Evolutionary conservation across 495 filamentous ascomycete species (phyloP), one percentile per base, ranked within the genome.

Genomic region (Darksidea phi): DNA sequence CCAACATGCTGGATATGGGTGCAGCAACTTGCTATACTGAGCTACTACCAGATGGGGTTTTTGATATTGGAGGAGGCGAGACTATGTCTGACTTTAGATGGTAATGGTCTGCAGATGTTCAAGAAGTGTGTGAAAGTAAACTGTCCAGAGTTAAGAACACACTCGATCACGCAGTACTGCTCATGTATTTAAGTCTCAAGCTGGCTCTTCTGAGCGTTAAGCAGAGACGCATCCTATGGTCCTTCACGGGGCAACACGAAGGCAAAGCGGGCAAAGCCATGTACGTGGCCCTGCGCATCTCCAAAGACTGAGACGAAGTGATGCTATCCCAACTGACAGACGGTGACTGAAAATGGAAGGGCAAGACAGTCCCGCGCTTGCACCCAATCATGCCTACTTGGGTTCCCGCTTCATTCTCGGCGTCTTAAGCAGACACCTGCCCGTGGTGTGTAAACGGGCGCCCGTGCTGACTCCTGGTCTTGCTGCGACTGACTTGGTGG

Each of bases 341-440:
- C 54, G 61, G 61, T 58, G 61, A 58, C 54, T 64, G 41, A 54
- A 59, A 24, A 13, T 41, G 61, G 61, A 37, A 47, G n/a, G 34
- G 20, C 48, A 37, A 48, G 38, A 52, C 23, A 49, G 32, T 23
- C 26, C 26, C 57, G 26, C 20, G 38, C n/a, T 54, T 49, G 47
- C 10, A 21, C 18, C 59, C 59, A 62, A 56, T 62, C 42, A 56
- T 32, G 51, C 17, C 47, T 11, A 20, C 8, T 32, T 15, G 28
- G 2, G 18, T 6, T 17, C 10, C 49, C 48, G 61, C 61, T 55
- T 64, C 61, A 64, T 25, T 64, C 13, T 54, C 37, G 50, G 41
- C 24, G 51, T 51, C 32, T 55, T 32, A 56, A 45, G 21, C 42
- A 47, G 52, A 51, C 32, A 52, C 52, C 46, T 51, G n/a, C n/a